These are phyloP conservation scores for Excoecaria agallocha DNA, from an alignment of 345 rosid genomes.

Conservation along the genomic window DNA sequence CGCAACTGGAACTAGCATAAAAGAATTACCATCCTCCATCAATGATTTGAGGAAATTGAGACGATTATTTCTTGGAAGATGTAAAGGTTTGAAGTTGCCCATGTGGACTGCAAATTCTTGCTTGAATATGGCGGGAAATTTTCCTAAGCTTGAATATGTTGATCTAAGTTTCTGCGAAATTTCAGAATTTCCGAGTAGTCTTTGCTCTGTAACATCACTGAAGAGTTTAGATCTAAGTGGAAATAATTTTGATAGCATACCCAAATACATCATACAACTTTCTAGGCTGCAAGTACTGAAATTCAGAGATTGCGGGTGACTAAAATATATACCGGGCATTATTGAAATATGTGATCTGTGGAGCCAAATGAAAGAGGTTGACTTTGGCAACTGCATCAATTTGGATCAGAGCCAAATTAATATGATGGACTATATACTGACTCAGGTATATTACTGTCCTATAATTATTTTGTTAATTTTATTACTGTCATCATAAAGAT, in stretches of 20 bases:
- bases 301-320: slow-evolving; percentile 1
- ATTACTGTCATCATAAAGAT: background rate
- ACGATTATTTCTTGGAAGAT: background rate
- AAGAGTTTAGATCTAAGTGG: background rate
- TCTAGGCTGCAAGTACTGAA: background rate
- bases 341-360: background rate
- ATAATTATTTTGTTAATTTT: too few relatives aligned
- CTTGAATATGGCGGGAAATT: background rate
- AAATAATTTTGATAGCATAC: slow-evolving; percentile 5
- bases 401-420: too few relatives aligned
- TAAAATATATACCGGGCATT: background rate
- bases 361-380: too few relatives aligned
- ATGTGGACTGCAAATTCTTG: background rate
- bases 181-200: background rate
- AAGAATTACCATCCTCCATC: too few relatives aligned
- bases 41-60: background rate
- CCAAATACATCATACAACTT: slow-evolving; percentile 12
- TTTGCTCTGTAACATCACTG: background rate
- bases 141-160: background rate
- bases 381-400: too few relatives aligned
- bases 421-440: too few relatives aligned
- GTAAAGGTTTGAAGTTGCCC: background rate
- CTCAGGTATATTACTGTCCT: too few relatives aligned
- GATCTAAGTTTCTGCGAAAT: background rate
- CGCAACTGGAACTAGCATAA: too few relatives aligned